Base-by-base conservation (phyloP, 1,139 yeast species). In the Ashbya aceris region DNA sequence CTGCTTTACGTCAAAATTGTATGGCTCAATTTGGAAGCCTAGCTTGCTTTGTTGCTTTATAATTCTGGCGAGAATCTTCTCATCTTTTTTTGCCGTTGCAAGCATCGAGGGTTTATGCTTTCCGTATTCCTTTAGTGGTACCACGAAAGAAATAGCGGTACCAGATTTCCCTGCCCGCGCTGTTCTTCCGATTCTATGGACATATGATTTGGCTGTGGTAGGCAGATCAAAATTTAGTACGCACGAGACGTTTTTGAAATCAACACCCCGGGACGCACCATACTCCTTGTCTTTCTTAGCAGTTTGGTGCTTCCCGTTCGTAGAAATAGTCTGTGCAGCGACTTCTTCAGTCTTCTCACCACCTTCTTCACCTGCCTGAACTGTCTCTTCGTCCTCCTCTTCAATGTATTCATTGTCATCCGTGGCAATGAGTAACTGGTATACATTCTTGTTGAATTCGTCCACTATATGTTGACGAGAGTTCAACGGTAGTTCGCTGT, bases 151-250 rank as follows among this genome's bases (percentile, higher is more conserved):
- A 46, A 93, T 73, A 0, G 97, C 83, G 77, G 87, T 89, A 45
- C 99, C 99, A 1, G 94, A 73, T 61, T 86, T 86, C 40, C 96
- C 95, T 6, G 96, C 98, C 64, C 99, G 79, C 4, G 98, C 98
- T 2, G 99, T 91, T 69, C 99, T 79, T 40, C 99, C 99, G 38
- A 93, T 76, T 60, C 99, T 77, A 64, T 93, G 99, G 34, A 87
- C 80, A 60, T 93, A 93, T 6, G 95, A 78, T 58, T 83, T 83
- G 4, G 97, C 81, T 5, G 95, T 79, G 2, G 86, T 75, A 35
- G 99, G 98, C 51, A 93, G 70, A 62, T 93, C 99, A 61, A 93
- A 93, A 65, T 93, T 93, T 50, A 93, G 70, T 4, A 93, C 98
- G 67, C 97, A 91, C 12, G 97, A 93, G 48, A 93, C 97, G 56